These are phyloP conservation scores for Linnemannia zychae DNA, from an alignment of 192 early-diverging fungal genomes.

Conservation along the genomic window DNA sequence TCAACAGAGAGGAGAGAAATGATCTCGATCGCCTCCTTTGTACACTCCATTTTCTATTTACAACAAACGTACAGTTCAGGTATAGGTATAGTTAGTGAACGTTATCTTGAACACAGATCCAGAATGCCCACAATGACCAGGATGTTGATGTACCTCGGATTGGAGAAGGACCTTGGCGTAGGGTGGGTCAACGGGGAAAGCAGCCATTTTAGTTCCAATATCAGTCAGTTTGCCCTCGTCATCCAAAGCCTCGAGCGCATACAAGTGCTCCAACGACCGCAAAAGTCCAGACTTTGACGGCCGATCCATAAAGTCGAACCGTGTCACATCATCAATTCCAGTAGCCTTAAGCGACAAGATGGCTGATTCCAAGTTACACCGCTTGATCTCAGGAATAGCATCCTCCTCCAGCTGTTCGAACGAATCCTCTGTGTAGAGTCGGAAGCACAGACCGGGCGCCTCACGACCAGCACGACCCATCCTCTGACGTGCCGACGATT, in stretches of 20 bases:
- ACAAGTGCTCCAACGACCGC: constrained; percentile 90
- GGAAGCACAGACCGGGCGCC: constrained; percentile 90
- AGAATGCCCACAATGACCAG: neutral
- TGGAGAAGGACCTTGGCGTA: constrained; percentile 91
- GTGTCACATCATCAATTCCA: constrained; percentile 88
- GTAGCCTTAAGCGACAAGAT: constrained; percentile 92
- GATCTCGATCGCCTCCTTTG: constrained; percentile 89
- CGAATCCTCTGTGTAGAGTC: constrained; percentile 91
- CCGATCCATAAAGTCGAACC: constrained; percentile 96
- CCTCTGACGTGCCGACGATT: constrained; percentile 92
- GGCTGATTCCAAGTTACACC: constrained; percentile 90
- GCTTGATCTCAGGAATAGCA: constrained; percentile 93
- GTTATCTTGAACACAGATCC: neutral
- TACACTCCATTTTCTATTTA: constrained; percentile 74
- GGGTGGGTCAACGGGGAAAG: constrained; percentile 92
- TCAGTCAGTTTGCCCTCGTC: constrained; percentile 83
- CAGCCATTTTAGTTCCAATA: constrained; percentile 86
- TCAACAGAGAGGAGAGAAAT: constrained; percentile 95
- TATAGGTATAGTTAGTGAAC: neutral
- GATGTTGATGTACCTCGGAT: constrained; percentile 66
- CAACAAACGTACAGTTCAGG: neutral
- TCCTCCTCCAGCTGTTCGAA: constrained; percentile 83
- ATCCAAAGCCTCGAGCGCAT: constrained; percentile 89
- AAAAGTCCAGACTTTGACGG: constrained; percentile 82
- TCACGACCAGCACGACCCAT: constrained; percentile 97